Base-by-base conservation (phyloP, 2,329 filamentous ascomycete species). In the Coniochaeta sp. region DNA sequence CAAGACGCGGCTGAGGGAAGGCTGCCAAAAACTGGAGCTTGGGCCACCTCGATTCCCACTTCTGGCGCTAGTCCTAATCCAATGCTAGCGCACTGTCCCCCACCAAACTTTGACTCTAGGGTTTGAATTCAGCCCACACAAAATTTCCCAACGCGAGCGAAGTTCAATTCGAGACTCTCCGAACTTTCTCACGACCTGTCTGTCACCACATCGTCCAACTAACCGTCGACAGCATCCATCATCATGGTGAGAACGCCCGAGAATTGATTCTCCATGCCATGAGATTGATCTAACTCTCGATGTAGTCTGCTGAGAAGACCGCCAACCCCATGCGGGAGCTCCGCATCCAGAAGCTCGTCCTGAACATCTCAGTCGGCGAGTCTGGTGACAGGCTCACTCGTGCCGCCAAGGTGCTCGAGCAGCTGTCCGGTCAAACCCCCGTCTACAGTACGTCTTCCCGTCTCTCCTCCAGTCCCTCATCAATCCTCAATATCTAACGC, bases 351-450 rank as follows among this genome's bases (percentile, higher is more conserved):
- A 96, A 96, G 84, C 89, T 96, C 76, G 91, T 96, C 77, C 89
- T 96, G 74, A 96, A 96, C 87, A 96, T 96, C 79, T 96, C 89
- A 67, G 94, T 99, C 69, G 94, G 94, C 80, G 94, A 99, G 84
- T 97, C 92, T 87, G 94, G 94, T 89, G 94, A 99, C 82, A 95
- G 94, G 86, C 87, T 99, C 74, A 99, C 94, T 68, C 89, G 94
- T 87, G 94, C 94, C 73, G 94, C 94, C 72, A 99, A 99, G 86
- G 94, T 99, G 85, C 85, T 99, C 67, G 94, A 99, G 83, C 94
- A 99, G 85, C 83, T 99, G 75, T 90, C 84, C 77, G 94, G 94
- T 91, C 94, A 99, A 83, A 97, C 94, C 67, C 94, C 94, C 68
- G 94, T 99, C 79, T 99, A 99, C 91, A 95, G 89, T 92, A 84